Evolutionary conservation across 2,329 filamentous ascomycete species (phyloP).

Genomic region (Alternaria triticina): DNA sequence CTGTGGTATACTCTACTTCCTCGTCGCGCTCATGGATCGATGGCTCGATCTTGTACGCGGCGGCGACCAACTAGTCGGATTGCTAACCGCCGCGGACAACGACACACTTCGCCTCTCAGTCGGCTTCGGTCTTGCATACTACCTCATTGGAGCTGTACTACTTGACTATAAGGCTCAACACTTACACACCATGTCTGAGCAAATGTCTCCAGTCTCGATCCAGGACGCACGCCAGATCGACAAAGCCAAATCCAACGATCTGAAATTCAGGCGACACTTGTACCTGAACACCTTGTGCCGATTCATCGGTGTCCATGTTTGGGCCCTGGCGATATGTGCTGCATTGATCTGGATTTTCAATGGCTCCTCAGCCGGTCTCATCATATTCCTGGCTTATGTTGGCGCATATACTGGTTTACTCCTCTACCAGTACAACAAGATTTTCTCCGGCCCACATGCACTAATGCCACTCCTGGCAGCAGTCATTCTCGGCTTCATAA

Average conservation of each 20-base stretch:
- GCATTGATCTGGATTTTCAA: slow-evolving; percentile 62
- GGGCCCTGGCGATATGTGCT: slow-evolving; percentile 59
- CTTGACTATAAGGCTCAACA: slow-evolving; percentile 63
- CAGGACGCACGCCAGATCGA: slow-evolving; percentile 52
- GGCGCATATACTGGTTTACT: slow-evolving; percentile 60
- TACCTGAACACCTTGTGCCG: slow-evolving; percentile 60
- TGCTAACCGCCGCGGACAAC: slow-evolving; percentile 24
- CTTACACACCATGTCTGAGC: slow-evolving; percentile 55
- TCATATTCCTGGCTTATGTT: slow-evolving; percentile 59
- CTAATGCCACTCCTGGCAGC: slow-evolving; percentile 57
- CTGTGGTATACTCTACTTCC: slow-evolving; percentile 61
- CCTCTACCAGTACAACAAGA: slow-evolving; percentile 58
- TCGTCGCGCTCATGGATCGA: slow-evolving; percentile 62
- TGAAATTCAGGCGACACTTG: slow-evolving; percentile 54
- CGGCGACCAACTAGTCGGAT: slow-evolving; percentile 48
- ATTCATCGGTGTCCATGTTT: slow-evolving; percentile 60
- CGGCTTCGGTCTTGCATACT: slow-evolving; percentile 64
- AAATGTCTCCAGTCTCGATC: slow-evolving; percentile 51
- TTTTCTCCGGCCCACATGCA: slow-evolving; percentile 58
- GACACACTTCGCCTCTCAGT: slow-evolving; percentile 55
- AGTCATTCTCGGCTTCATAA: slow-evolving; percentile 53
- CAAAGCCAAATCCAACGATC: slow-evolving; percentile 53
- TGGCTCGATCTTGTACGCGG: slow-evolving; percentile 60
- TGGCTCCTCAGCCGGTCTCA: slow-evolving; percentile 48
- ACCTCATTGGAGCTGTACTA: slow-evolving; percentile 62